phyloP scores from a whole-genome alignment of 75 land plant species.

The Azolla pinnata region DNA sequence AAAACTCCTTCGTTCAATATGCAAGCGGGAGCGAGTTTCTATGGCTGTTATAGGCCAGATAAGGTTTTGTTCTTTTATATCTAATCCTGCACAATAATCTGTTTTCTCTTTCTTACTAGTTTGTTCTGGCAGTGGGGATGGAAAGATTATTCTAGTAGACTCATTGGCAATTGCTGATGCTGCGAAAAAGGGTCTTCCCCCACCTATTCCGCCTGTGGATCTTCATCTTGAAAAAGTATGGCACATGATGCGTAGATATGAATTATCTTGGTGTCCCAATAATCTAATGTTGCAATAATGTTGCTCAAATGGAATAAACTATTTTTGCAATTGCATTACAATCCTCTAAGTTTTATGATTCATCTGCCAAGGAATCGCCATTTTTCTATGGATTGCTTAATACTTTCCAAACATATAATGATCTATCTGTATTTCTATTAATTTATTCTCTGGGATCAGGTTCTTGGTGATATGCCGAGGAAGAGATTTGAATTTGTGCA shows the following conservation, averaged over 20 bases:
- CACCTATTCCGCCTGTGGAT: slow-evolving; percentile 67
- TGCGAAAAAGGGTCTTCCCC: slow-evolving; percentile 40
- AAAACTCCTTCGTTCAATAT: slow-evolving; percentile 53
- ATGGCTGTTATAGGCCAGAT: slow-evolving; percentile 93
- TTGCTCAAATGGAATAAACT: too few relatives aligned
- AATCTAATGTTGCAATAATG: too few relatives aligned
- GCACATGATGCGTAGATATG: too few relatives aligned
- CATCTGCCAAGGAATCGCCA: too few relatives aligned
- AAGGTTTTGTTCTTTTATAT: slow-evolving; percentile 15
- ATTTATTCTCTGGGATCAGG: too few relatives aligned
- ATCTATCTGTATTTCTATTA: too few relatives aligned
- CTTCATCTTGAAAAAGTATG: slow-evolving; percentile 80
- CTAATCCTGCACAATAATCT: neutral
- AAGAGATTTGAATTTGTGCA: slow-evolving; percentile 63
- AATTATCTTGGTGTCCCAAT: too few relatives aligned
- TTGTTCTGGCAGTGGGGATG: slow-evolving; percentile 75
- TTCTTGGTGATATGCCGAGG: slow-evolving; percentile 91
- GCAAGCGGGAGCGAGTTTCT: slow-evolving; percentile 85
- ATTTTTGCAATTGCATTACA: too few relatives aligned
- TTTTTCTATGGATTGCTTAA: too few relatives aligned
- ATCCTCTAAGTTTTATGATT: too few relatives aligned
- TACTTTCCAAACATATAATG: too few relatives aligned
- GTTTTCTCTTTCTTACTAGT: neutral
- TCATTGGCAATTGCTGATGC: slow-evolving; percentile 35
- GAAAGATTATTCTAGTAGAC: slow-evolving; percentile 62